phyloP scores from a whole-genome alignment of 1,284 basidiomycete species.

The Taiwanofungus camphoratus region DNA sequence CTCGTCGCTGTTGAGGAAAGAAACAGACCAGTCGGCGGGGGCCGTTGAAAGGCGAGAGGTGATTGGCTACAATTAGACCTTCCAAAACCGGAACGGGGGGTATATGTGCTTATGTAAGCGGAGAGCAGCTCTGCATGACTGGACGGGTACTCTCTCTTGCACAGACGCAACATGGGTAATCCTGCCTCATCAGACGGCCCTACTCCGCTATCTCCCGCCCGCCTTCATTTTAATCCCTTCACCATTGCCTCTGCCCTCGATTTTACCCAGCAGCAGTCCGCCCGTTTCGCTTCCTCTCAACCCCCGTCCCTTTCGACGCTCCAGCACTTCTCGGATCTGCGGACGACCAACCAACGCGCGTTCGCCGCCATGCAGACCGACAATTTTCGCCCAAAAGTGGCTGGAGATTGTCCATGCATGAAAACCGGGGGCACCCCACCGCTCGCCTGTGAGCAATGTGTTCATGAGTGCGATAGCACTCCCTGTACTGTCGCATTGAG shows the following conservation, averaged over 20 bases:
- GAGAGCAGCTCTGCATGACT: constrained; percentile 11
- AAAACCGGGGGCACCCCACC: constrained; percentile 2
- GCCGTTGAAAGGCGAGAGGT: background rate
- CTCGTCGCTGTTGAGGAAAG: too few relatives aligned
- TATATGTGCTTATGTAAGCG: constrained; percentile 3
- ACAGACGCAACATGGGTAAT: constrained; percentile 20
- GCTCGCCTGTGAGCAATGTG: constrained; percentile 26
- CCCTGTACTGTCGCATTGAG: constrained; percentile 31
- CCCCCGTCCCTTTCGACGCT: constrained; percentile 9
- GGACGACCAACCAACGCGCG: constrained; percentile 22
- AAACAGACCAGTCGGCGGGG: too few relatives aligned
- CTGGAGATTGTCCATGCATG: constrained; percentile 11
- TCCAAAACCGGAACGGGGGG: background rate
- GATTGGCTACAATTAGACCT: constrained; percentile 2
- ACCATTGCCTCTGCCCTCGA: constrained; percentile 3
- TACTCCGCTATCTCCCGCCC: constrained; percentile 9
- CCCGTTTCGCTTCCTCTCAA: constrained; percentile 2
- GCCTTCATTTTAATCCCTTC: background rate
- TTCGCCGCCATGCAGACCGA: background rate
- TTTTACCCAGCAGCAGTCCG: constrained; percentile 3
- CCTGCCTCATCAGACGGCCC: constrained; percentile 15
- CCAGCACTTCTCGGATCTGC: constrained; percentile 24
- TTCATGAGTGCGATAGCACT: constrained; percentile 25
- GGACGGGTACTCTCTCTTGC: constrained; percentile 24
- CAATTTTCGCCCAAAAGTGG: background rate